phyloP scores from a whole-genome alignment of 768 basidiomycete species.

The Leccinum arenicola region DNA sequence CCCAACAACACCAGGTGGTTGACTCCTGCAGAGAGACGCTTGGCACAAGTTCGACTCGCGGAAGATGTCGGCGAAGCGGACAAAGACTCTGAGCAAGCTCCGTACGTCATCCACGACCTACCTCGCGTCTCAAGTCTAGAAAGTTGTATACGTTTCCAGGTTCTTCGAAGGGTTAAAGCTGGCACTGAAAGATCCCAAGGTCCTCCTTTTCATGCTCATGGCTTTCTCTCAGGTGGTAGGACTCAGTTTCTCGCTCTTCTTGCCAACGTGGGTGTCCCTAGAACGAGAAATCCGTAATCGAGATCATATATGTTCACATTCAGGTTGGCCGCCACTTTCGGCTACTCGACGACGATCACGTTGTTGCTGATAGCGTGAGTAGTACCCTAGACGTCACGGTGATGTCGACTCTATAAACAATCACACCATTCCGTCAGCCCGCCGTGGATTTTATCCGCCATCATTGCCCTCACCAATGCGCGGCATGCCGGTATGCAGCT shows the following conservation, averaged over 20 bases:
- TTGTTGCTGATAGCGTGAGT: background rate
- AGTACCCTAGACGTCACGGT: background rate
- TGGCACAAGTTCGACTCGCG: background rate
- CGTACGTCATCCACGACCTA: background rate
- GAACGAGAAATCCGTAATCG: background rate
- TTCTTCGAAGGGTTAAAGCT: background rate
- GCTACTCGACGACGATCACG: background rate
- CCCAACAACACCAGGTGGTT: background rate
- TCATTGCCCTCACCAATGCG: background rate
- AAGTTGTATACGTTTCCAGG: background rate
- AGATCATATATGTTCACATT: background rate
- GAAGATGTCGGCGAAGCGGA: background rate
- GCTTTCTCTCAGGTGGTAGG: background rate
- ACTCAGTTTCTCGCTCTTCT: background rate
- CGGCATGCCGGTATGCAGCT: background rate
- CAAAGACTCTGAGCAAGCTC: background rate
- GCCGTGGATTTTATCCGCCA: background rate
- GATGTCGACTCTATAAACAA: background rate
- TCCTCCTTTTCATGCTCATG: background rate
- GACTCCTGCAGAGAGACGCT: background rate
- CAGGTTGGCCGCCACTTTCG: background rate
- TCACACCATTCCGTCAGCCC: background rate
- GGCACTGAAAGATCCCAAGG: background rate
- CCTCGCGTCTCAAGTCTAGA: background rate
- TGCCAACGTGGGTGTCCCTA: background rate